Evolutionary conservation across 1,139 yeast species (phyloP).

Genomic region (Ogataea hybrid): DNA sequence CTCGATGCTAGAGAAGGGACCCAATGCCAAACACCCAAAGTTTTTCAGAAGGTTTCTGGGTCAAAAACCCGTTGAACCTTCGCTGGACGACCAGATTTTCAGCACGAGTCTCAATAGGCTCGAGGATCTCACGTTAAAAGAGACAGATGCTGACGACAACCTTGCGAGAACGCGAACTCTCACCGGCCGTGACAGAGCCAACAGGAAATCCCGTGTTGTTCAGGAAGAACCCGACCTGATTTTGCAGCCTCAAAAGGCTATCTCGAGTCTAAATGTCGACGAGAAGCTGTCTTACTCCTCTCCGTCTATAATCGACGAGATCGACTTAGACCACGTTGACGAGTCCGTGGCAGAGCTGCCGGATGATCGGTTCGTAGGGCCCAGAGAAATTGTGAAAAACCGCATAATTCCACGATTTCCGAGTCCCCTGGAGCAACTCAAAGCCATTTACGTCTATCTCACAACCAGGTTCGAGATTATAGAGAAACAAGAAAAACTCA

Average conservation of each 20-base stretch:
- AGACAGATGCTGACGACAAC: conserved; percentile 34
- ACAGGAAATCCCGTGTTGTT: conserved; percentile 66
- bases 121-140: conserved; percentile 3
- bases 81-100: conserved; percentile 32
- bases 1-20: conserved; percentile 43
- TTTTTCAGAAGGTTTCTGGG: conserved; percentile 54
- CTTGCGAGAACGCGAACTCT: conserved; percentile 76
- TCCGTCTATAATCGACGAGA: conserved; percentile 19
- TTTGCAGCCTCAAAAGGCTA: conserved; percentile 65
- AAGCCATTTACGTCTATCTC: conserved; percentile 63
- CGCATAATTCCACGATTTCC: conserved; percentile 42
- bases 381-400: conserved; percentile 47
- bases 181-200: conserved; percentile 64
- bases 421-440: conserved; percentile 49
- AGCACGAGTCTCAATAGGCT: conserved; percentile 21
- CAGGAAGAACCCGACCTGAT: conserved; percentile 63
- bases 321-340: conserved; percentile 29
- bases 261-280: conserved; percentile 49
- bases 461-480: conserved; percentile 43
- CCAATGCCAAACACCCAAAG: conserved; percentile 46
- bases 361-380: conserved; percentile 31
- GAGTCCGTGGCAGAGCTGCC: conserved; percentile 23
- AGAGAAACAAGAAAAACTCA: conserved; percentile 24
- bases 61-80: conserved; percentile 16
- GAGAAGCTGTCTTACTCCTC: conserved; percentile 29